Percentiles rank a stretch among this genome's conserved stretches.
Evolutionary conservation across 2,329 filamentous ascomycete species (phyloP).

Genomic region (Microascus cirrosus): DNA sequence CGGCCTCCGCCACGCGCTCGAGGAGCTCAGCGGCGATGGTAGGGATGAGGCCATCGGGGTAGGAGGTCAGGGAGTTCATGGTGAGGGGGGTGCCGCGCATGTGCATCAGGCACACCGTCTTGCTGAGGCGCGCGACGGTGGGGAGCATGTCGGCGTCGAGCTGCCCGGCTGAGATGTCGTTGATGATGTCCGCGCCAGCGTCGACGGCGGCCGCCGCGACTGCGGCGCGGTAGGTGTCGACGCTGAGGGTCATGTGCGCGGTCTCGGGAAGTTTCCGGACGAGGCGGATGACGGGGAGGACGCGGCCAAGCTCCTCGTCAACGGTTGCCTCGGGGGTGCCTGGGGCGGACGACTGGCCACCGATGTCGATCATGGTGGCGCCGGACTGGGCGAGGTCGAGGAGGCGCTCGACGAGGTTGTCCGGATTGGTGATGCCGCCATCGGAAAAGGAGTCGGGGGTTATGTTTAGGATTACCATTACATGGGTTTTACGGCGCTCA

Average conservation of each 20-base stretch:
- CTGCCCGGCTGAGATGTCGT: constrained; percentile 78
- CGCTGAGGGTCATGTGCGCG: constrained; percentile 58
- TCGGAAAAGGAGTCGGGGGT: constrained; percentile 98
- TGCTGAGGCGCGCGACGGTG: constrained; percentile 66
- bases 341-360: constrained; percentile 86
- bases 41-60: constrained; percentile 55
- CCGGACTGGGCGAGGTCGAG: constrained; percentile 53
- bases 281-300: constrained; percentile 67
- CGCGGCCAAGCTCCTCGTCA: constrained; percentile 64
- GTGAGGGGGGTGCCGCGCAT: constrained; percentile 81
- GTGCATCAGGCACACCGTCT: constrained; percentile 79
- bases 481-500: constrained; percentile 51
- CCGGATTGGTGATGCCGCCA: constrained; percentile 53
- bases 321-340: constrained; percentile 55
- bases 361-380: constrained; percentile 80
- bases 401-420: constrained; percentile 48
- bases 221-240: constrained; percentile 83
- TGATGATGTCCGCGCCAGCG: constrained; percentile 84
- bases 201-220: constrained; percentile 68
- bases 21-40: constrained; percentile 59
- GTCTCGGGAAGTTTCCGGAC: constrained; percentile 58
- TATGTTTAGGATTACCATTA: constrained; percentile 93
- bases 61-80: constrained; percentile 61
- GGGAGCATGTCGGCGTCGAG: constrained; percentile 74
- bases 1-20: constrained; percentile 59